These are phyloP conservation scores for Sugiyamaella xylanicola DNA, from an alignment of 1,139 yeast genomes.

Conservation along the genomic window DNA sequence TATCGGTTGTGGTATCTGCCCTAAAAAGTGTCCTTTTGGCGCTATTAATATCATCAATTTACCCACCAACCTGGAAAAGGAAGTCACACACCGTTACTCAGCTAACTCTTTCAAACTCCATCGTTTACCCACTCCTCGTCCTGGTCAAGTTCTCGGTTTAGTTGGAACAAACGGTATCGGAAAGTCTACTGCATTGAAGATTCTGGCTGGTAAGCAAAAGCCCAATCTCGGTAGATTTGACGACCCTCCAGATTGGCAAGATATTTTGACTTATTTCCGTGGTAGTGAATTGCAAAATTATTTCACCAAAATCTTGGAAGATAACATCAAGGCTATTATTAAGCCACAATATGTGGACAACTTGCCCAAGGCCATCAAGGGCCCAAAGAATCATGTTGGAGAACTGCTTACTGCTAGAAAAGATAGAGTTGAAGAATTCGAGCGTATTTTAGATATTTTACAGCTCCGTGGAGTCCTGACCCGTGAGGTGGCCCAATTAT, in stretches of 20 bases:
- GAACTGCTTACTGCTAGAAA: constrained; percentile 73
- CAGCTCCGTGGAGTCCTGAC: constrained; percentile 73
- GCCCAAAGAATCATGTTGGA: constrained; percentile 85
- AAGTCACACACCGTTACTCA: constrained; percentile 95
- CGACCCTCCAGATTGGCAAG: constrained; percentile 97
- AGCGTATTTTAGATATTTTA: constrained; percentile 64
- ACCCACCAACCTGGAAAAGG: constrained; percentile 90
- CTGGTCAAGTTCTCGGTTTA: constrained; percentile 96
- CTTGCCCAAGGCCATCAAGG: constrained; percentile 92
- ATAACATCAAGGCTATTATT: constrained; percentile 88
- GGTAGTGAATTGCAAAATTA: constrained; percentile 97
- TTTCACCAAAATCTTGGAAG: constrained; percentile 91
- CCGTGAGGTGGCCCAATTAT: constrained; percentile 84
- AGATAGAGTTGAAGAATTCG: constrained; percentile 65
- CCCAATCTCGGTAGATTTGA: constrained; percentile 94
- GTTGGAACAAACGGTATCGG: constrained; percentile 99
- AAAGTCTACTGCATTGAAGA: constrained; percentile 95
- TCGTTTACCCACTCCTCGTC: constrained; percentile 97
- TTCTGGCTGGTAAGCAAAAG: constrained; percentile 96
- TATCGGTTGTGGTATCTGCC: constrained; percentile 99
- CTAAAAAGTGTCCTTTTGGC: constrained; percentile 96
- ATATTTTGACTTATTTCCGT: constrained; percentile 84
- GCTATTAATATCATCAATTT: constrained; percentile 93
- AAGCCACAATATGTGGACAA: constrained; percentile 98
- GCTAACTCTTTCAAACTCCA: constrained; percentile 97